Evolutionary conservation across 768 basidiomycete genomes (phyloP).

Genomic region (Fomitopsis serialis): DNA sequence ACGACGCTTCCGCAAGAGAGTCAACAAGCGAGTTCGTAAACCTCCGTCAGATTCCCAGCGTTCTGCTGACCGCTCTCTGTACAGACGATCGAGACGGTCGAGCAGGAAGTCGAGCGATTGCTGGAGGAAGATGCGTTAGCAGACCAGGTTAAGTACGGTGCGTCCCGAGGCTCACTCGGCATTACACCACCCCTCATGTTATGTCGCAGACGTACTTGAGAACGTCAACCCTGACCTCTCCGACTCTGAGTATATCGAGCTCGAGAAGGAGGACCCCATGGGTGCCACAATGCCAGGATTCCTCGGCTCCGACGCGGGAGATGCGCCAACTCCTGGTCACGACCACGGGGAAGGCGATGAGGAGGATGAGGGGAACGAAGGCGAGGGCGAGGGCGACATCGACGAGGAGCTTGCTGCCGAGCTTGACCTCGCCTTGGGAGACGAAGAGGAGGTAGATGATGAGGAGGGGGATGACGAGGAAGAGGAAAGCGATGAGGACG

Average conservation of each 20-base stretch:
- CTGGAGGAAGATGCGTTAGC: slow-evolving; percentile 77
- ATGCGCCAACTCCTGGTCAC: slow-evolving; percentile 54
- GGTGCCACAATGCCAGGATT: slow-evolving; percentile 71
- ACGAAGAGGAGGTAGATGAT: slow-evolving; percentile 52
- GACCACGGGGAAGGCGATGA: slow-evolving; percentile 51
- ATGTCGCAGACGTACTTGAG: slow-evolving; percentile 67
- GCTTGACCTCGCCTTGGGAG: slow-evolving; percentile 76
- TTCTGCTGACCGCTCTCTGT: not conserved
- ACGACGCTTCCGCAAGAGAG: slow-evolving; percentile 85
- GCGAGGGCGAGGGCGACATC: slow-evolving; percentile 70
- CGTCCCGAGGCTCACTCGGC: slow-evolving; percentile 10
- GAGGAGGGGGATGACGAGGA: slow-evolving; percentile 67
- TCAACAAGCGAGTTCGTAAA: slow-evolving; percentile 66
- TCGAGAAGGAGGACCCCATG: slow-evolving; percentile 55
- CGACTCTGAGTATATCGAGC: slow-evolving; percentile 82
- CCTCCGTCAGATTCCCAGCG: not conserved
- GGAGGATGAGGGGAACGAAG: slow-evolving; percentile 52
- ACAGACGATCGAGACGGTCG: slow-evolving; percentile 91
- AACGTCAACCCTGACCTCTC: slow-evolving; percentile 89
- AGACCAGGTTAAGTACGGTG: slow-evolving; percentile 72
- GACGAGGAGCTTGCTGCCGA: slow-evolving; percentile 88
- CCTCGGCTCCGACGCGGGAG: slow-evolving; percentile 58
- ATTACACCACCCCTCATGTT: not conserved
- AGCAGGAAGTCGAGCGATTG: slow-evolving; percentile 86
- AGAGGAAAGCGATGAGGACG: slow-evolving; percentile 47